These are phyloP conservation scores for Fusarium denticulatum DNA, from an alignment of 2,329 filamentous ascomycete genomes.

Conservation along the genomic window DNA sequence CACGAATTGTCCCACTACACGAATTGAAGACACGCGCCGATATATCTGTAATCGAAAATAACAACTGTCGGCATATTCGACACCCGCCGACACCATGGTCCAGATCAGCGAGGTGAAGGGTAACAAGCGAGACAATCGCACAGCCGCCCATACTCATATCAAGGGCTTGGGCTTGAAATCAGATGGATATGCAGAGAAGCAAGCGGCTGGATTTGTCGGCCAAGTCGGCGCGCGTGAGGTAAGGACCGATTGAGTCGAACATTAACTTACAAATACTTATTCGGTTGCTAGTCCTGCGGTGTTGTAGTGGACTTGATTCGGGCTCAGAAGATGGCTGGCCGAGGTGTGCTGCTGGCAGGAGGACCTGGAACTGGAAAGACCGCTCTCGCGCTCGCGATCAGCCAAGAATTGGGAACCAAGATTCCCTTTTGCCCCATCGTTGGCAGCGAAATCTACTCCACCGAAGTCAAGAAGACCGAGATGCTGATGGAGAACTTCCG, in stretches of 20 bases:
- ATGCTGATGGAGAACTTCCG: conserved; percentile 99
- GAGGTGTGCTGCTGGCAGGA: conserved; percentile 91
- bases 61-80: conserved; percentile 26
- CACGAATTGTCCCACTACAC: conserved; percentile 8
- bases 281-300: conserved; percentile 78
- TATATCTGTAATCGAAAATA: neutral
- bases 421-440: conserved; percentile 99
- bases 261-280: conserved; percentile 27
- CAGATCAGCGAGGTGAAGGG: conserved; percentile 95
- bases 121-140: conserved; percentile 94
- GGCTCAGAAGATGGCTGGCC: conserved; percentile 96
- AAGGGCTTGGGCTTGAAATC: conserved; percentile 88
- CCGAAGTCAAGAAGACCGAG: conserved; percentile 99
- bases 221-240: conserved; percentile 91
- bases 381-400: conserved; percentile 91
- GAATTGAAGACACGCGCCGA: conserved; percentile 4
- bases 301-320: conserved; percentile 96
- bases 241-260: conserved; percentile 39
- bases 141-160: conserved; percentile 97
- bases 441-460: conserved; percentile 96
- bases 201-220: conserved; percentile 87
- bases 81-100: conserved; percentile 70
- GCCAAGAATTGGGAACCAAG: conserved; percentile 96
- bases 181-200: conserved; percentile 86
- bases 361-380: conserved; percentile 98